Evolutionary conservation across 2,329 filamentous ascomycete species (phyloP), one percentile per base, ranked within the genome.

Genomic region (Diaporthe vaccinii): DNA sequence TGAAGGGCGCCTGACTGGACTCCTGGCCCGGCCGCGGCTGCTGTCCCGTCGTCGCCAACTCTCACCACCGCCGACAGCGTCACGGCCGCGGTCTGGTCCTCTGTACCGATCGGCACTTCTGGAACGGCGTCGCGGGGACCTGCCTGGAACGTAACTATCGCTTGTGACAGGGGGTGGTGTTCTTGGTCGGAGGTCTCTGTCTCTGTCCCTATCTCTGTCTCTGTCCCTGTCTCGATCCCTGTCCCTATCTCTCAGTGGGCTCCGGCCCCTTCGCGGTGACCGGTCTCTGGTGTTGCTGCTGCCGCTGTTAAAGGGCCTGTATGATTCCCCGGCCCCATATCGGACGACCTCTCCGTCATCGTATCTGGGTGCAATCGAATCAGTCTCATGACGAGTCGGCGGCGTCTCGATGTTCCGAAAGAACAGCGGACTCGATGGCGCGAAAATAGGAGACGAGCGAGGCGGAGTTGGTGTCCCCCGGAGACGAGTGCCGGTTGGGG

Each of bases 301-400:
- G n/a, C 79, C 55, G 67, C 70, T 79, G 71, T 90, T 90, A 75
- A 89, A 91, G 15, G 90, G 90, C 75, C 90, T 85, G 85, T 90
- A 91, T 51, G 89, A 91, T 82, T 91, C 90, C 75, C 90, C 90
- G 17, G 90, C 90, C 70, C 90, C 90, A 80, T 91, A 91, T 79
- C 90, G 86, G 77, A 90, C 88, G 72, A 91, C 90, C 83, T 91
- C 90, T 59, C 90, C 90, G 78, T 91, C 90, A 77, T 91, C 89
- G 79, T 90, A 91, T 80, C 89, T 91, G 75, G 41, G 67, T 34
- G 59, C 9, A 3, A 34, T 12, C 10, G 2, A 10, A 76, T 81
- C 74, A 81, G 79, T 77, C 57, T 61, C 41, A 46, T 31, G 53
- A 49, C 6, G 14, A 55, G 20, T 9, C 57, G n/a, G 36, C 8